Evolutionary conservation across 805 yeast species (phyloP).

Genomic region (Yamadazyma sp.): DNA sequence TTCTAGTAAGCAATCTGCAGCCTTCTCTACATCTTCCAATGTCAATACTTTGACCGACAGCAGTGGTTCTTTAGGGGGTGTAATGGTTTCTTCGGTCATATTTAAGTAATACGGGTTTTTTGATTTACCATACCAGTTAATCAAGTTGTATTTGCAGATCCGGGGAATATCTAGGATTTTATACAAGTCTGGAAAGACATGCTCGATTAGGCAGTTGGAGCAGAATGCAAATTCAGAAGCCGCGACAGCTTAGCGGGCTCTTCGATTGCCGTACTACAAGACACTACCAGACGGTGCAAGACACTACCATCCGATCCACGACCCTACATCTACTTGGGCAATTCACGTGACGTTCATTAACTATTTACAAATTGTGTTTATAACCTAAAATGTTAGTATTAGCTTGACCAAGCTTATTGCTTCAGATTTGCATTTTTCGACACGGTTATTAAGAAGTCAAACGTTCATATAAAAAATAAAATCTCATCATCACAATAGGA

Average conservation of each 20-base stretch:
- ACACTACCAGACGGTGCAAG: no score
- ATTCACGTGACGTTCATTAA: neutral
- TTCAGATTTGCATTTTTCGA: constrained; percentile 21
- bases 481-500: constrained; percentile 21
- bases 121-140: no score
- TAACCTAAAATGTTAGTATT: constrained; percentile 5
- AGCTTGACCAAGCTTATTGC: neutral
- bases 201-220: constrained; percentile 1
- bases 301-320: no score
- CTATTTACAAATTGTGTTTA: neutral
- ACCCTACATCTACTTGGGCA: no score
- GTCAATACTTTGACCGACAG: constrained; percentile 17
- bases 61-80: constrained; percentile 1
- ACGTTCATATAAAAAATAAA: constrained; percentile 25
- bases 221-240: no score
- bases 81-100: constrained; percentile 3
- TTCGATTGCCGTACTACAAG: no score
- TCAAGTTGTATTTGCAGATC: no score
- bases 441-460: constrained; percentile 29
- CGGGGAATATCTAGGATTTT: neutral
- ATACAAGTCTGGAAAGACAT: neutral
- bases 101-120: constrained; percentile 2
- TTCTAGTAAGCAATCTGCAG: constrained; percentile 36
- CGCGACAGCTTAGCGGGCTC: no score
- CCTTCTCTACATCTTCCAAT: constrained; percentile 29